Base-by-base conservation (phyloP, 2,329 filamentous ascomycete species). In the Exutisphaerella laricina region DNA sequence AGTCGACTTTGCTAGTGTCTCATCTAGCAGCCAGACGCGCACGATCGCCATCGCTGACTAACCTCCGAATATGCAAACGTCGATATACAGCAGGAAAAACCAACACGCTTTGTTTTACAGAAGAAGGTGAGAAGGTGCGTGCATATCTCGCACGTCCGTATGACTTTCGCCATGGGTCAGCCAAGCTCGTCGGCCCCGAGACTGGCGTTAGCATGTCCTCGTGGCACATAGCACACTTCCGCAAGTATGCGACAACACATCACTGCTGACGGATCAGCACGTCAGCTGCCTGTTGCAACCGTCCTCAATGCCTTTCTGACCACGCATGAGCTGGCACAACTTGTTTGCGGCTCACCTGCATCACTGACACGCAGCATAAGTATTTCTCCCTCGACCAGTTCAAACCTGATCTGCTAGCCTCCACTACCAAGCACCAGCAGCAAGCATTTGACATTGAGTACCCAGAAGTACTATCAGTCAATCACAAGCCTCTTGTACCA, bases 301-400 rank as follows among this genome's bases (percentile, higher is more conserved):
- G 21, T 20, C 26, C 10, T 21, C 18, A 17, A 29, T 29, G 25
- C 17, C 17, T 18, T 33, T 33, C 17, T 12, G 18, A 13, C 34
- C n/a, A 23, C 33, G 33, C 33, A 37, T 43, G 33, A 43, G 31
- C 12, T n/a, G 13, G 4, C 16, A 2, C 13, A 3, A 22, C 8
- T 14, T 45, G 46, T 47, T 49, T 49, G 49, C 49, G 47, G 29
- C 17, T 22, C 4, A 22, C 16, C 14, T 28, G 28, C 35, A 41
- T 23, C 23, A 13, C 21, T 29, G 21, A 12, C 18, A 18, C 17
- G 3, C 17, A n/a, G 5, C 20, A 21, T 41, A 41, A 10, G 12
- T 41, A 18, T 18, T 32, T 1, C 5, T 16, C 14, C 23, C 32
- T 32, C 28, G 20, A 8, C 10, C 12, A 2, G 10, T 13, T 22